Evolutionary conservation across 179 eudicot genomes (phyloP).

Genomic region (Patellifolia procumbens): DNA sequence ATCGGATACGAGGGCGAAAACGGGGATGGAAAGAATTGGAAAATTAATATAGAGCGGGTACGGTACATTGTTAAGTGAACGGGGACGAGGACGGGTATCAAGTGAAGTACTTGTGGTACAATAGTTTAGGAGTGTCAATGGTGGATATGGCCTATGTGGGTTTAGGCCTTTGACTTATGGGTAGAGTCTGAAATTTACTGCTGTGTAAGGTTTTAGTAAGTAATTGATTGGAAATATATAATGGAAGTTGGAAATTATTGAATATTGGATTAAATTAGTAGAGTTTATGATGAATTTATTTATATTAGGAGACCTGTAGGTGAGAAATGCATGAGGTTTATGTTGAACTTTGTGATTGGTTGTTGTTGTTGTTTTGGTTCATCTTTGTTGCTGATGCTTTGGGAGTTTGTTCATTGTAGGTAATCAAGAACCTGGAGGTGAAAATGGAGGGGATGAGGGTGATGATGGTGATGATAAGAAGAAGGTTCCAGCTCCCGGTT

Average conservation of each 20-base stretch:
- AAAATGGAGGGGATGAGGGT: constrained; percentile 24
- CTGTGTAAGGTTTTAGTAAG: background rate
- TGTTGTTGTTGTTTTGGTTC: constrained; percentile 9
- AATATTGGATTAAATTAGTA: background rate
- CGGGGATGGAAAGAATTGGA: no score
- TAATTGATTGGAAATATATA: constrained; percentile 4
- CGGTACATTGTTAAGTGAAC: no score
- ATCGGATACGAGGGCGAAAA: no score
- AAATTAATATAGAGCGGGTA: no score
- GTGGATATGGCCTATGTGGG: constrained; percentile 20
- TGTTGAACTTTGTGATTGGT: background rate
- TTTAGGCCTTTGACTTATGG: constrained; percentile 29
- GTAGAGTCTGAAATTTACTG: constrained; percentile 1
- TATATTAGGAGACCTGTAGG: background rate
- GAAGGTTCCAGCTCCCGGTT: constrained; percentile 43
- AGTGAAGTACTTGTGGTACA: no score
- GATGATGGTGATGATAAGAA: constrained; percentile 45
- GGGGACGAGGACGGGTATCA: no score
- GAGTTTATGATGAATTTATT: background rate
- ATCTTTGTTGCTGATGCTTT: background rate
- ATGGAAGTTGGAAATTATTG: background rate
- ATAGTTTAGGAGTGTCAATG: constrained; percentile 14
- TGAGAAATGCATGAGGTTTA: background rate
- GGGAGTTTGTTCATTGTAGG: constrained; percentile 26
- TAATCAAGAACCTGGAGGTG: constrained; percentile 38